A percentile compares a stretch with the other conserved stretches of the same genome.
Evolutionary conservation across 345 rosid genomes (phyloP).

Genomic region (Ceriops tagal): DNA sequence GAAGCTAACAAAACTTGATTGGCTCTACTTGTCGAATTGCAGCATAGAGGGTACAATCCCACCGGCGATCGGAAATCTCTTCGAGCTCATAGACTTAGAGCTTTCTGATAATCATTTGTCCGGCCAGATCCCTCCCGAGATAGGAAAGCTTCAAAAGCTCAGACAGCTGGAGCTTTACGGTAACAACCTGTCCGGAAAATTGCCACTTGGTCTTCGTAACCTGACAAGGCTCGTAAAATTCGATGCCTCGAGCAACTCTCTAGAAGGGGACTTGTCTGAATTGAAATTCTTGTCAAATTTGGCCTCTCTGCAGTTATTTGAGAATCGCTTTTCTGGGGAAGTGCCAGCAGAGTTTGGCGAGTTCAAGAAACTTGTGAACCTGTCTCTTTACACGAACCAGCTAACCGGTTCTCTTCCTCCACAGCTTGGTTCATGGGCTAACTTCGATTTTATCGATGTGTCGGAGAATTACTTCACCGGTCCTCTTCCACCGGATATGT

Average conservation of each 20-base stretch:
- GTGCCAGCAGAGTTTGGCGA: constrained; percentile 68
- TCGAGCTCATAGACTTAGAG: constrained; percentile 56
- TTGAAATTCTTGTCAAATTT: constrained; percentile 50
- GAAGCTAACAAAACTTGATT: constrained; percentile 45
- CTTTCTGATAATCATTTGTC: constrained; percentile 40
- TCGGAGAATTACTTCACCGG: constrained; percentile 75
- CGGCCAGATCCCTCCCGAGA: constrained; percentile 62
- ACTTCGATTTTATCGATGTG: constrained; percentile 71
- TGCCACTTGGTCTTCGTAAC: constrained; percentile 67
- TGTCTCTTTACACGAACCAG: constrained; percentile 65
- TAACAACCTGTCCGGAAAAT: constrained; percentile 55
- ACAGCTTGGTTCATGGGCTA: constrained; percentile 64
- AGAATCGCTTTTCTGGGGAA: constrained; percentile 59
- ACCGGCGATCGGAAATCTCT: constrained; percentile 50
- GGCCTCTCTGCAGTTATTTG: constrained; percentile 54
- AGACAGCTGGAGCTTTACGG: constrained; percentile 65
- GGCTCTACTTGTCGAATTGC: constrained; percentile 64
- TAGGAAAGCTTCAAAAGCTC: constrained; percentile 54
- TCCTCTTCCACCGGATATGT: constrained; percentile 81
- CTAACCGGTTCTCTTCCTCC: constrained; percentile 70
- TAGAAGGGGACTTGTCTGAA: constrained; percentile 65
- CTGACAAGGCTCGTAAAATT: constrained; percentile 51
- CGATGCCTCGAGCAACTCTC: constrained; percentile 56
- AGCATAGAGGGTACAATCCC: constrained; percentile 62
- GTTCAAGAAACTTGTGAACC: constrained; percentile 53